These are phyloP conservation scores for Syzygium oleosum DNA, from an alignment of 345 rosid species.

Conservation along the genomic window DNA sequence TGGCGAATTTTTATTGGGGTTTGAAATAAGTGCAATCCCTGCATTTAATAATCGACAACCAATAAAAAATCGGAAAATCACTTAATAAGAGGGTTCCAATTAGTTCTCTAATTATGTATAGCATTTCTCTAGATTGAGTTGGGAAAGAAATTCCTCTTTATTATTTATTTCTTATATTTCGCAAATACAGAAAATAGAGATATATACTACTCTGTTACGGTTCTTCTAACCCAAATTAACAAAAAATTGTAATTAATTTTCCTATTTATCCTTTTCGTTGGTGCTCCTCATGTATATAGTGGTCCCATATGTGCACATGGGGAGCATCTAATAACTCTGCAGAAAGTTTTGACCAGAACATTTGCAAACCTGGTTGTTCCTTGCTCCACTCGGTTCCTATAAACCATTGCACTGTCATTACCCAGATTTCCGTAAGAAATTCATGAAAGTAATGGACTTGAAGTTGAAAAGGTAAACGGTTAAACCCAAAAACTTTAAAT, in stretches of 20 bases:
- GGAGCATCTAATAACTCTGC: not conserved
- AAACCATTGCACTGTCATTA: not conserved
- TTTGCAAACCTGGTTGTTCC: no score
- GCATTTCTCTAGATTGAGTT: not conserved
- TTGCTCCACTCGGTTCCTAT: no score
- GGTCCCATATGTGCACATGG: not conserved
- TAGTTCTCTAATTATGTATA: not conserved
- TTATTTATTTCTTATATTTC: no score
- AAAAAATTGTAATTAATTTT: not conserved
- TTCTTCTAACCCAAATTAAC: not conserved
- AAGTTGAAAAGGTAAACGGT: not conserved
- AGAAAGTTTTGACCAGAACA: no score
- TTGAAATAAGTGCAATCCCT: not conserved
- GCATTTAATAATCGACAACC: not conserved
- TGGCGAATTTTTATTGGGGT: not conserved
- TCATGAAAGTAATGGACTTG: not conserved
- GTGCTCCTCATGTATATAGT: not conserved
- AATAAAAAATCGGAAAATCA: not conserved
- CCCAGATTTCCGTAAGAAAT: not conserved
- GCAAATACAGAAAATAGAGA: not conserved
- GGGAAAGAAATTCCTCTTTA: not conserved
- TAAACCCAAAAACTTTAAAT: not conserved
- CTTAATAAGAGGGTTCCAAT: not conserved
- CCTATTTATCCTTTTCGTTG: not conserved
- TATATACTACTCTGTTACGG: not conserved